phyloP scores from a whole-genome alignment of 108 stramenopile genomes.

The Nitzschia inconspicua region DNA sequence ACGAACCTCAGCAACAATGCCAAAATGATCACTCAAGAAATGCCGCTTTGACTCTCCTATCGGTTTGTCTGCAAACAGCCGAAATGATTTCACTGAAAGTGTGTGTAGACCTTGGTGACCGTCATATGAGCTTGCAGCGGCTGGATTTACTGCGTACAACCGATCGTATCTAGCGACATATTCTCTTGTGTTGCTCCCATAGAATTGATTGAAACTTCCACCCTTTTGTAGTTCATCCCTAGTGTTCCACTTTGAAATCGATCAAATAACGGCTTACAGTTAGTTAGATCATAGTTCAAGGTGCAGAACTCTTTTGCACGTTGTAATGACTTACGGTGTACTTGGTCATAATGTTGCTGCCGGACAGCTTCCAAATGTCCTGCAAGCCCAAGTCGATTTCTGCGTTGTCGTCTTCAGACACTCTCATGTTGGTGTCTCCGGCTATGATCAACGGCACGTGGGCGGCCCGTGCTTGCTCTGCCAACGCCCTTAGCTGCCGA shows the following conservation, averaged over 20 bases:
- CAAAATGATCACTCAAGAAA: conserved; percentile 12
- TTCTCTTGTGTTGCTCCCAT: conserved; percentile 5
- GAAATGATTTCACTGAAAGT: background rate
- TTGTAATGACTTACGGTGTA: too few relatives aligned
- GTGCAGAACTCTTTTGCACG: too few relatives aligned
- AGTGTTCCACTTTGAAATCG: too few relatives aligned
- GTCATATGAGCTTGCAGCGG: too few relatives aligned
- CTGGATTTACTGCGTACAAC: background rate
- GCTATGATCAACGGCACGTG: conserved; percentile 4
- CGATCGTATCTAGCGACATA: conserved; percentile 21
- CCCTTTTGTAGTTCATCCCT: too few relatives aligned
- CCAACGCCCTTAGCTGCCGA: background rate
- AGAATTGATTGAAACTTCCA: conserved; percentile 8
- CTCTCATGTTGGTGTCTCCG: conserved; percentile 29
- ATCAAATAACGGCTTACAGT: too few relatives aligned
- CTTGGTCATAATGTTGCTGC: background rate
- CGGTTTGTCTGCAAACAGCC: conserved; percentile 7
- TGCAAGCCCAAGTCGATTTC: conserved; percentile 7
- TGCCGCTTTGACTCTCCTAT: background rate
- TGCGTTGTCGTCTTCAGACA: conserved; percentile 4
- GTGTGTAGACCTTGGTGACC: background rate
- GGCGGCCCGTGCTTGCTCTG: background rate
- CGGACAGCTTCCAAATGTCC: conserved; percentile 19
- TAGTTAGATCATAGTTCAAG: too few relatives aligned
- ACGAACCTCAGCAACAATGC: background rate